Evolutionary conservation across 2,329 filamentous ascomycete genomes (phyloP).

Genomic region (Ceratocystis colombiana): DNA sequence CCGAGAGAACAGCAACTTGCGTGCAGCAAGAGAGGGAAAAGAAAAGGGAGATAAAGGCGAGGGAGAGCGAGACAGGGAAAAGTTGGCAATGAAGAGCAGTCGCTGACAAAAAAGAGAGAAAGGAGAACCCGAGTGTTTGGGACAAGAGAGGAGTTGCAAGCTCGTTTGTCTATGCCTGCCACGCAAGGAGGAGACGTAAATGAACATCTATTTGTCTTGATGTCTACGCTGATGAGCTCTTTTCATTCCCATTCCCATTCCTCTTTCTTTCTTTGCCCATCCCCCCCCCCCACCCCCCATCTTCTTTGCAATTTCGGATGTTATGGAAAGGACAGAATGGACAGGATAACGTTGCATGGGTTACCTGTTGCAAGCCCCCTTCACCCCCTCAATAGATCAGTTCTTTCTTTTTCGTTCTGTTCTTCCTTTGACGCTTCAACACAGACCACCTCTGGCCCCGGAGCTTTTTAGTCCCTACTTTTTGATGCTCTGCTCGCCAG

Average conservation of each 20-base stretch:
- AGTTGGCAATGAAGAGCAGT: conserved; percentile 7
- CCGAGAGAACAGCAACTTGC: neutral
- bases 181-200: too few species aligned
- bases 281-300: neutral
- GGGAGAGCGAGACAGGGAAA: neutral
- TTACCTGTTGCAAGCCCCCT: neutral
- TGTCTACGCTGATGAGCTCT: neutral
- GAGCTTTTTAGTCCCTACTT: conserved; percentile 11
- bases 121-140: neutral
- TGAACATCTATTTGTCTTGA: neutral
- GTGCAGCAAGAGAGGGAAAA: neutral
- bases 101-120: conserved; percentile 5
- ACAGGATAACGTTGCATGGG: neutral
- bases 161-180: neutral
- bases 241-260: neutral
- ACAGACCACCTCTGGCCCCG: neutral
- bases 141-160: neutral
- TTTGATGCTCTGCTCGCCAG: neutral
- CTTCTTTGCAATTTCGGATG: neutral
- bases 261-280: neutral
- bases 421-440: conserved; percentile 1
- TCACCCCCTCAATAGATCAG: neutral
- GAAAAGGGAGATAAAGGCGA: neutral
- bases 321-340: neutral
- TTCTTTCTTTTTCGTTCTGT: neutral